Evolutionary conservation across 768 basidiomycete species (phyloP).

Genomic region (Strobilomyces dryophilus): DNA sequence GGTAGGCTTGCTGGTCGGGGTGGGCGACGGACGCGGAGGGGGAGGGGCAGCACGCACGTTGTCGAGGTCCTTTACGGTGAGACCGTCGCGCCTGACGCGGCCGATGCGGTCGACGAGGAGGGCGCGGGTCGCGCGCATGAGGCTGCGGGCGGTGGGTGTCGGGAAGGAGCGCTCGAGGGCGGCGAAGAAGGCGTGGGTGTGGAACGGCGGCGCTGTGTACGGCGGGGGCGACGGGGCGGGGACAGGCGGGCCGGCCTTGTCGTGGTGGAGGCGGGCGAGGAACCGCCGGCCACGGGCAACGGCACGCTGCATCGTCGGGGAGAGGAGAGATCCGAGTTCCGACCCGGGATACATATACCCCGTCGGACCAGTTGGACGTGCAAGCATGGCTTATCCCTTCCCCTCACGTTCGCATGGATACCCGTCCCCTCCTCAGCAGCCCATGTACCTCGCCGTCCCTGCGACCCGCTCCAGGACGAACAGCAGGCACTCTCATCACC

Average conservation of each 20-base stretch:
- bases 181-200: constrained; percentile 74
- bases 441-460: constrained; percentile 7
- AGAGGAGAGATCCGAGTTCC: constrained; percentile 7
- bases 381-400: constrained; percentile 24
- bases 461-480: constrained; percentile 7
- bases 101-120: constrained; percentile 74
- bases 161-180: constrained; percentile 74
- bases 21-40: neutral
- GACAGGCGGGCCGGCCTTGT: constrained; percentile 13
- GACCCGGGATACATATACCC: constrained; percentile 8
- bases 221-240: constrained; percentile 17
- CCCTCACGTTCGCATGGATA: constrained; percentile 7
- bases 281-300: constrained; percentile 7
- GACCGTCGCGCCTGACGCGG: constrained; percentile 64
- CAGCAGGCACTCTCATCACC: constrained; percentile 17
- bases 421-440: neutral
- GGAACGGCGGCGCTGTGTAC: constrained; percentile 71
- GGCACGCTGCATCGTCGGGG: neutral
- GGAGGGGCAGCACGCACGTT: constrained; percentile 48
- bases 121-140: constrained; percentile 83
- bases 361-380: neutral
- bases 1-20: constrained; percentile 76
- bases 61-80: constrained; percentile 75
- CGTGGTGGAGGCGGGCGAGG: constrained; percentile 15
- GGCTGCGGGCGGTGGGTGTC: constrained; percentile 64